Evolutionary conservation across 2,329 filamentous ascomycete genomes (phyloP).

Genomic region (Claviceps paspali): DNA sequence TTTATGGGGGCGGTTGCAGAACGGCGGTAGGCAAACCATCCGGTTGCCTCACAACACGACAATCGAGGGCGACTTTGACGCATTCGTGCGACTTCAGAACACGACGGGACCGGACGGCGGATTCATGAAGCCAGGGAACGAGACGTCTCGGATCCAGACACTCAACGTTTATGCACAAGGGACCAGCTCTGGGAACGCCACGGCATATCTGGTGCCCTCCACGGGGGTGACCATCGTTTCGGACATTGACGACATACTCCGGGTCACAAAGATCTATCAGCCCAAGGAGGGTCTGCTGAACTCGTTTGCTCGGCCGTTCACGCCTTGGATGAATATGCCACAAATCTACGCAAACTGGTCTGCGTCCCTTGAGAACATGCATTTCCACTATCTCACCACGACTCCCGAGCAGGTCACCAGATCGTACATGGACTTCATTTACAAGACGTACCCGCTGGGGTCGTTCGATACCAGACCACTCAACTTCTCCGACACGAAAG

Average conservation of each 20-base stretch:
- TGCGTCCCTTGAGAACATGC: conserved; percentile 46
- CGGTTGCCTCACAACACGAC: conserved; percentile 53
- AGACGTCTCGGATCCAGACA: conserved; percentile 48
- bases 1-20: conserved; percentile 8
- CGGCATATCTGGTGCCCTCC: conserved; percentile 59
- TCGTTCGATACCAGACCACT: conserved; percentile 65
- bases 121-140: conserved; percentile 45
- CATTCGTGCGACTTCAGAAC: conserved; percentile 49
- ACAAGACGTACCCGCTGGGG: conserved; percentile 60
- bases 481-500: conserved; percentile 63
- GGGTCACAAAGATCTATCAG: conserved; percentile 68
- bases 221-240: conserved; percentile 57
- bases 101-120: conserved; percentile 32
- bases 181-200: conserved; percentile 53
- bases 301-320: conserved; percentile 57
- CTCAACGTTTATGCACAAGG: conserved; percentile 54
- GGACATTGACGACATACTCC: conserved; percentile 68
- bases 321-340: conserved; percentile 66
- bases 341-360: conserved; percentile 65
- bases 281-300: conserved; percentile 62
- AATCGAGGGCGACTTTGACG: conserved; percentile 54
- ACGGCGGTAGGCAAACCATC: conserved; percentile 47
- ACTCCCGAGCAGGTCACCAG: conserved; percentile 64
- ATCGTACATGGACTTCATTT: conserved; percentile 71
- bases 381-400: conserved; percentile 73